These are phyloP conservation scores for Xylaria sp. DNA, from an alignment of 2,329 filamentous ascomycete species.

Conservation along the genomic window DNA sequence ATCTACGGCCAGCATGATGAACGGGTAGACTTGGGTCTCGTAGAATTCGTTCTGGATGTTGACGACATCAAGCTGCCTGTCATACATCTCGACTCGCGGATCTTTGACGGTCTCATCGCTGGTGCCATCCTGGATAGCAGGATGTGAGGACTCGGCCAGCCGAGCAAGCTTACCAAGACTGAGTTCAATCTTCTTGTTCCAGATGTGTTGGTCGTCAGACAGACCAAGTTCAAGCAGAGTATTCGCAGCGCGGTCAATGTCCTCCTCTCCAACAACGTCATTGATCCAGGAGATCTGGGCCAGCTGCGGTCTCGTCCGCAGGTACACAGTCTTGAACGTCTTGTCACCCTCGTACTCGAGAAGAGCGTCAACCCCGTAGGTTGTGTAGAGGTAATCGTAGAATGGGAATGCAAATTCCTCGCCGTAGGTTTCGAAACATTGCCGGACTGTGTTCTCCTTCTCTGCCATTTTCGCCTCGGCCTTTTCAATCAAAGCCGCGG, in stretches of 20 bases:
- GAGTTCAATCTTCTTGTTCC: conserved; percentile 90
- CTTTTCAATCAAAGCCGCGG: conserved; percentile 34
- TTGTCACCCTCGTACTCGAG: conserved; percentile 67
- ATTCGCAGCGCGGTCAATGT: conserved; percentile 67
- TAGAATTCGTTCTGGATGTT: conserved; percentile 76
- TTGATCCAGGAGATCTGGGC: conserved; percentile 92
- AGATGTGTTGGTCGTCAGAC: conserved; percentile 69
- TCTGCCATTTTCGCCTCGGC: conserved; percentile 41
- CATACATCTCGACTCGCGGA: conserved; percentile 44
- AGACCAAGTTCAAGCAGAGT: conserved; percentile 67
- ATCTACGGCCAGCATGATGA: conserved; percentile 69
- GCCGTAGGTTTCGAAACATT: conserved; percentile 59
- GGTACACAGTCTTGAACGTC: conserved; percentile 68
- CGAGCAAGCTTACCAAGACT: conserved; percentile 79
- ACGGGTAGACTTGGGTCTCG: conserved; percentile 57
- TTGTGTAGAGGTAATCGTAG: conserved; percentile 70
- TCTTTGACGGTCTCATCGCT: conserved; percentile 26
- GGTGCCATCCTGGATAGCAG: conserved; percentile 27
- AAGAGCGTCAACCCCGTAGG: conserved; percentile 60
- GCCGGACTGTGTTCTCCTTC: conserved; percentile 44
- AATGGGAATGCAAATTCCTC: conserved; percentile 67
- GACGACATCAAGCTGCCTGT: conserved; percentile 62
- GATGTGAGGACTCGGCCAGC: conserved; percentile 54
- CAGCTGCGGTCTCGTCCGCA: conserved; percentile 65
- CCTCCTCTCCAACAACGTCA: conserved; percentile 70